phyloP scores from a whole-genome alignment of 1,139 yeast species.

The Scheffersomyces lignicola region DNA sequence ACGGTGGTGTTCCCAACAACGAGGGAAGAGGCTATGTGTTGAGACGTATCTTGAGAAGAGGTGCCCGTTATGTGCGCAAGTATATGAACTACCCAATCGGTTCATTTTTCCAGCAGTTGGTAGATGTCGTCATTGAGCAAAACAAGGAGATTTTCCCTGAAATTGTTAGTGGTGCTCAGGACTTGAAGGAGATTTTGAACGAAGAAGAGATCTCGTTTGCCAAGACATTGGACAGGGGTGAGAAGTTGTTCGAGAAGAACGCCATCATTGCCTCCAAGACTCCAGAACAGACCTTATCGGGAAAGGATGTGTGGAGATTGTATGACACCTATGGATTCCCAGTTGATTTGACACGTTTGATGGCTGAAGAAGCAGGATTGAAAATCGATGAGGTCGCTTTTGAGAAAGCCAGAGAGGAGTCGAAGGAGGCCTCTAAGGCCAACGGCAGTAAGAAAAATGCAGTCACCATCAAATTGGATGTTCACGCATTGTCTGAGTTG shows the following conservation, averaged over 20 bases:
- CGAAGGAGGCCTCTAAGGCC: slow-evolving; percentile 94
- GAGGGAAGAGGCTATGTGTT: slow-evolving; percentile 98
- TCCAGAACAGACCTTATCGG: slow-evolving; percentile 75
- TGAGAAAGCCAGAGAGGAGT: slow-evolving; percentile 83
- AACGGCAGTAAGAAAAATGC: slow-evolving; percentile 64
- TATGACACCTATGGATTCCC: slow-evolving; percentile 99
- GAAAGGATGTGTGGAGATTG: slow-evolving; percentile 96
- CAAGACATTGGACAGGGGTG: slow-evolving; percentile 96
- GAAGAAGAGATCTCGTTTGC: slow-evolving; percentile 96
- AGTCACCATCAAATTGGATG: slow-evolving; percentile 75
- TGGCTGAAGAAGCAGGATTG: slow-evolving; percentile 98
- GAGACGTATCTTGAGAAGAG: slow-evolving; percentile 96
- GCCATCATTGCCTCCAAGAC: slow-evolving; percentile 79
- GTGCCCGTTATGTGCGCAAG: slow-evolving; percentile 94
- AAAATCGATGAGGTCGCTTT: slow-evolving; percentile 89
- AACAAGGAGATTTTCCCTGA: slow-evolving; percentile 91
- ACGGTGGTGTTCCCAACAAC: slow-evolving; percentile 98
- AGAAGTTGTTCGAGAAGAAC: slow-evolving; percentile 90
- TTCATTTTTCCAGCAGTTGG: slow-evolving; percentile 83
- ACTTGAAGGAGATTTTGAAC: slow-evolving; percentile 84
- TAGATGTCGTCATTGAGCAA: slow-evolving; percentile 90
- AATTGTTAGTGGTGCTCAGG: slow-evolving; percentile 65
- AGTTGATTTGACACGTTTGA: slow-evolving; percentile 91
- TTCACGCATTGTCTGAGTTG: slow-evolving; percentile 76
- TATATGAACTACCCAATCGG: slow-evolving; percentile 96